Evolutionary conservation across 306 rosid species (phyloP), one percentile per base, ranked within the genome.

Genomic region (Abrus pulchellus): DNA sequence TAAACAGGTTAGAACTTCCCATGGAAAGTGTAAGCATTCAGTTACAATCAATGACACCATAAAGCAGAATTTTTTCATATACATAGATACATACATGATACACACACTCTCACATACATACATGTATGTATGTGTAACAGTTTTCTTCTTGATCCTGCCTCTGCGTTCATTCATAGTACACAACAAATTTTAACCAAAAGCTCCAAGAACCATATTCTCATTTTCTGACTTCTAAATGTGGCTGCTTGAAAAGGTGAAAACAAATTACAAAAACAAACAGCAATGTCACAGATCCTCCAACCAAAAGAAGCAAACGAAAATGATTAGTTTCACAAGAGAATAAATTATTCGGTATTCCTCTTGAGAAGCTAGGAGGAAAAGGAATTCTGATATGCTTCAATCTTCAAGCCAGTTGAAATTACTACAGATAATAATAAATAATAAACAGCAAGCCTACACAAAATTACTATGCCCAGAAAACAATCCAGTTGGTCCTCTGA

Each of bases 381-480:
- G 9, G 11, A 76, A 69, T 7, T 10, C 44, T 30, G 52, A 40
- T 20, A 12, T 45, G 20, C 43, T 34, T 54, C 66, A 53, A 72
- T 50, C 12, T 52, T 8, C 9, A 54, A 77, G 2, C 12, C 0
- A 13, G 40, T 12, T 55, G 10, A 78, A 62, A 28, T 5, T 76
- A 76, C 10, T n/a, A 14, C 3, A 20, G 7, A 44, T 44, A 29
- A 74, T 75, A 44, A 20, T 75, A 29, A 57, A 44, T 32, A 59
- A 75, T 50, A 45, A 32, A 75, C 2, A 75, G 4, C 56, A 75
- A 9, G 48, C 72, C 32, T 7, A 44, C 34, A 29, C 45, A 9
- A 60, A 74, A 59, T 60, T 59, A 61, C 48, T 20, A 75, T 30
- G 44, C 79, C 40, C 68, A 43, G 44, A 43, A 57, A 74, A 36